These are phyloP conservation scores for Penicillium freii DNA, from an alignment of 2,329 filamentous ascomycete genomes.

Conservation along the genomic window DNA sequence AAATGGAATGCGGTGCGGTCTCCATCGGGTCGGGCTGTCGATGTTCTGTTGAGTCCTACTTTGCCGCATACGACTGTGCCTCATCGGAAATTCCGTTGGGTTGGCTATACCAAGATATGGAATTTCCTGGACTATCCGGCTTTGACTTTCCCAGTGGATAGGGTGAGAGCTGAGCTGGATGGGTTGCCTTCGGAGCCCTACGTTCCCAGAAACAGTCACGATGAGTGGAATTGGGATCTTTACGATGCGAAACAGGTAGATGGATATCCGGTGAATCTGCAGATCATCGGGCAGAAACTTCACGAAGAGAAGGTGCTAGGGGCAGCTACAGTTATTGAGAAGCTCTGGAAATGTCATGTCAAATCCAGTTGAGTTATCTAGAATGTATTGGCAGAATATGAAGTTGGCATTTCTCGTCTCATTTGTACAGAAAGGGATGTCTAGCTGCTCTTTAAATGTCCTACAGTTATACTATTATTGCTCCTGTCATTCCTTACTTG, in stretches of 20 bases:
- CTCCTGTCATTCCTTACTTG: too few relatives aligned
- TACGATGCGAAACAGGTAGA: slow-evolving; percentile 47
- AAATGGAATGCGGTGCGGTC: slow-evolving; percentile 55
- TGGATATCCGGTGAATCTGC: slow-evolving; percentile 52
- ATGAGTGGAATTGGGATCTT: slow-evolving; percentile 53
- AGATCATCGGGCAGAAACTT: slow-evolving; percentile 52
- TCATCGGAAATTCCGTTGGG: slow-evolving; percentile 47
- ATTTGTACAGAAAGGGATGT: too few relatives aligned
- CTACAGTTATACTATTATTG: too few relatives aligned
- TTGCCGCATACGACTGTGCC: slow-evolving; percentile 59
- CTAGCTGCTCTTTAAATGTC: too few relatives aligned
- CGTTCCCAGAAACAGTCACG: slow-evolving; percentile 50
- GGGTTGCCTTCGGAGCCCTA: slow-evolving; percentile 38
- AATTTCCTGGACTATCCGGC: slow-evolving; percentile 63
- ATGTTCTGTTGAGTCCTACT: slow-evolving; percentile 58
- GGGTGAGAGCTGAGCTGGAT: slow-evolving; percentile 45
- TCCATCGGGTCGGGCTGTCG: slow-evolving; percentile 49
- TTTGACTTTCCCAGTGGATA: slow-evolving; percentile 55
- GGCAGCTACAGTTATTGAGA: slow-evolving; percentile 35
- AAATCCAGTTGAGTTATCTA: not conserved
- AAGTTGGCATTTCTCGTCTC: not conserved
- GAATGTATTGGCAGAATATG: not conserved
- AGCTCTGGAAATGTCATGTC: slow-evolving; percentile 21
- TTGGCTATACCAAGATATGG: slow-evolving; percentile 62
- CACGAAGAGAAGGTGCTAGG: slow-evolving; percentile 58